These are phyloP conservation scores for Clohesyomyces aquaticus DNA, from an alignment of 495 filamentous ascomycete species.

Conservation along the genomic window DNA sequence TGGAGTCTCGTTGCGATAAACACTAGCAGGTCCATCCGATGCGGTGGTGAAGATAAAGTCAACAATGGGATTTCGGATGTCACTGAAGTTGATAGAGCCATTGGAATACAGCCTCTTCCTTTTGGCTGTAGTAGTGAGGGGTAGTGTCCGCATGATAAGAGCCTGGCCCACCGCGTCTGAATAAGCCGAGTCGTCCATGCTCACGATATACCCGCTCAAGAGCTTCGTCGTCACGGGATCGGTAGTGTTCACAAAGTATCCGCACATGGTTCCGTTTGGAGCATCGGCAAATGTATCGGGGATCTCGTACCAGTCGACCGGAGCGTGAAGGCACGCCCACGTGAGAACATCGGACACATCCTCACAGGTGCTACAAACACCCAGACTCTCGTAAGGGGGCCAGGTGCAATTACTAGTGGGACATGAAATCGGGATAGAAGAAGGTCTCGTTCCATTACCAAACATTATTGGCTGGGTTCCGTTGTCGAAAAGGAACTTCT, in stretches of 20 bases:
- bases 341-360: constrained; percentile 12
- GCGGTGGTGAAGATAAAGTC: constrained; percentile 19
- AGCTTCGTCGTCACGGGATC: background rate
- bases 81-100: constrained; percentile 29
- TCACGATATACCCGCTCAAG: no score
- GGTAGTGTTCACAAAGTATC: constrained; percentile 12
- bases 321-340: constrained; percentile 4
- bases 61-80: constrained; percentile 26
- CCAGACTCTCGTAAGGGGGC: constrained; percentile 20
- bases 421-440: constrained; percentile 23
- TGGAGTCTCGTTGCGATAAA: constrained; percentile 18
- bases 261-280: constrained; percentile 15
- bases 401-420: constrained; percentile 29
- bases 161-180: no score
- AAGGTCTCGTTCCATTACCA: constrained; percentile 22
- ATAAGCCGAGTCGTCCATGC: no score
- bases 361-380: constrained; percentile 14
- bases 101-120: constrained; percentile 12
- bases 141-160: constrained; percentile 17
- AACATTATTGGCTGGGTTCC: constrained; percentile 16
- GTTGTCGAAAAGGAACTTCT: constrained; percentile 23
- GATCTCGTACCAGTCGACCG: background rate
- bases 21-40: constrained; percentile 8
- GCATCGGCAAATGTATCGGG: background rate
- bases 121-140: constrained; percentile 13